phyloP scores from a whole-genome alignment of 2,329 filamentous ascomycete genomes.

The Aureobasidium sp. region DNA sequence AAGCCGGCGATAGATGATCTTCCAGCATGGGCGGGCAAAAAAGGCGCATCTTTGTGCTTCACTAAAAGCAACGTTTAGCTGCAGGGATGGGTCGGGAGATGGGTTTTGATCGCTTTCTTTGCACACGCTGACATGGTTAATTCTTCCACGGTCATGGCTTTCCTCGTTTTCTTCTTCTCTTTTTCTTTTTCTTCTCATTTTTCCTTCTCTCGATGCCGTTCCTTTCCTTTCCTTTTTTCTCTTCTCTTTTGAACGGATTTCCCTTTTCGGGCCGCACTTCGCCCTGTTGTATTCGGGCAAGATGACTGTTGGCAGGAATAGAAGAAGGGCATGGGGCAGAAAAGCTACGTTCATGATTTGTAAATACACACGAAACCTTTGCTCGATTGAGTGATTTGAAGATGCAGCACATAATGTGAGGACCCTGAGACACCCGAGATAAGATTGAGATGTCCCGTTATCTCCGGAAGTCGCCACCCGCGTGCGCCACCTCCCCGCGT shows the following conservation, averaged over 20 bases:
- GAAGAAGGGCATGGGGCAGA: neutral
- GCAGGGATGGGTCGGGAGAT: conserved; percentile 7
- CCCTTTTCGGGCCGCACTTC: neutral
- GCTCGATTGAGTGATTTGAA: neutral
- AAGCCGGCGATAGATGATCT: conserved; percentile 11
- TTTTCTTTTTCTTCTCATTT: neutral
- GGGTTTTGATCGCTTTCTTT: conserved; percentile 3
- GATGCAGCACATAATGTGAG: neutral
- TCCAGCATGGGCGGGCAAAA: conserved; percentile 12
- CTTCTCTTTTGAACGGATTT: neutral
- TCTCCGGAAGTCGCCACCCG: conserved; percentile 1
- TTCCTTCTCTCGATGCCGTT: neutral
- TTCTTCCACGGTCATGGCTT: neutral
- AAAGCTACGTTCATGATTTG: conserved; percentile 11
- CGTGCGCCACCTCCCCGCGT: neutral
- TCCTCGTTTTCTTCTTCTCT: neutral
- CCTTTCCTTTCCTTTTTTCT: neutral
- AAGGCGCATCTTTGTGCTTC: conserved; percentile 12
- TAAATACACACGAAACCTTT: conserved; percentile 10
- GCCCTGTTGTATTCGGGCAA: conserved; percentile 4
- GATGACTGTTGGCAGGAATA: conserved; percentile 7
- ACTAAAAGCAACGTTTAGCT: conserved; percentile 12
- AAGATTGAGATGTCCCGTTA: neutral
- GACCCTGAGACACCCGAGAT: neutral
- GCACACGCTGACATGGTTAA: conserved; percentile 10